Conservation (phyloP, 257 asterid species). For the Fraxinus cuspidata region DNA sequence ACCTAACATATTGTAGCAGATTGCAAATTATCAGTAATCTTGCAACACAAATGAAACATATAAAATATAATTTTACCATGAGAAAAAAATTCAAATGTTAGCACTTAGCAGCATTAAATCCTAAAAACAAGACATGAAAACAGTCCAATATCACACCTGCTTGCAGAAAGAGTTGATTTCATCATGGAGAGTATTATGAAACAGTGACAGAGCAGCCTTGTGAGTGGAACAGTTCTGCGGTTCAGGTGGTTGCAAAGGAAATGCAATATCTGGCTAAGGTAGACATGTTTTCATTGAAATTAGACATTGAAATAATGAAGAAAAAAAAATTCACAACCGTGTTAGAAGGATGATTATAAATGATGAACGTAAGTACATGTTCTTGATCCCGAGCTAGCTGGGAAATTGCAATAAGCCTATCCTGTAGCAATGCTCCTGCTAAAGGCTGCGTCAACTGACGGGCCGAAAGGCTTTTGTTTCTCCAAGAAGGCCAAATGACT, state of each 20-base stretch:
- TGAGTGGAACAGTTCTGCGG: conserved; percentile 48
- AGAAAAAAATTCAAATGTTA: conserved; percentile 12
- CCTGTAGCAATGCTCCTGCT: conserved; percentile 90
- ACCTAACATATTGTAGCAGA: conserved; percentile 52
- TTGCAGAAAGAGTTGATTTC: conserved; percentile 88
- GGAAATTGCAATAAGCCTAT: conserved; percentile 88
- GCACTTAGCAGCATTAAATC: conserved; percentile 19
- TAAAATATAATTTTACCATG: conserved; percentile 13
- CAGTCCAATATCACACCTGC: conserved; percentile 59
- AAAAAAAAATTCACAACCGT: conserved; percentile 13
- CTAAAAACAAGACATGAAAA: conserved; percentile 12
- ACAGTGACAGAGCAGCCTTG: conserved; percentile 60
- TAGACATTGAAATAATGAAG: conserved; percentile 20
- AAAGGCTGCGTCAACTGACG: conserved; percentile 88
- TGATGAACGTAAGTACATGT: conserved; percentile 55
- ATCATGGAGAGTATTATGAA: conserved; percentile 75
- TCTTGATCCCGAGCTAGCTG: conserved; percentile 97
- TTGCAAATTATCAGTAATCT: conserved; percentile 26
- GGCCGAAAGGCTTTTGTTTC: conserved; percentile 80
- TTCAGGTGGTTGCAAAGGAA: conserved; percentile 91
- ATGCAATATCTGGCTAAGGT: conserved; percentile 89
- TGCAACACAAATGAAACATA: conserved; percentile 24
- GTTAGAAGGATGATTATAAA: conserved; percentile 21
- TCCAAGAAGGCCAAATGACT: conserved; percentile 98
- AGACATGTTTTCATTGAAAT: conserved; percentile 22